These are phyloP conservation scores for Mesembryanthemum crystallinum DNA, from an alignment of 148 eudicot genomes.

Conservation along the genomic window DNA sequence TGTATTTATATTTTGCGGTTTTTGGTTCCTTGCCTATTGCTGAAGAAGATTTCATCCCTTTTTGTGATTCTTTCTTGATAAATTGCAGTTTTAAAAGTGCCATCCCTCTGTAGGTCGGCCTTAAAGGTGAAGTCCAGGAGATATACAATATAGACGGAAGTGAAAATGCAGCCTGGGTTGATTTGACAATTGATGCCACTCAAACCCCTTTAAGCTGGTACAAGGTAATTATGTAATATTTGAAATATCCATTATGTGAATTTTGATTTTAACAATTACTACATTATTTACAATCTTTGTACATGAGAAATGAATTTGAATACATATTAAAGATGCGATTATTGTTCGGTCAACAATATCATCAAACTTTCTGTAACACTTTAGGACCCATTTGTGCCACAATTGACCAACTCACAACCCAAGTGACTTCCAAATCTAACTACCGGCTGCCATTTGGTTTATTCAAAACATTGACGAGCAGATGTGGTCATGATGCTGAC, in stretches of 20 bases:
- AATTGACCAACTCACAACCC: no score
- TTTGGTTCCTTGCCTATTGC: conserved; percentile 2
- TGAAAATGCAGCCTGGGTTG: conserved; percentile 55
- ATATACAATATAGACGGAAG: conserved; percentile 44
- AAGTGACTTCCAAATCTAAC: no score
- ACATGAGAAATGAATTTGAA: not conserved
- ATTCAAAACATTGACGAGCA: no score
- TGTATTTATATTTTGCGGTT: not conserved
- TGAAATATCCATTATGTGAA: not conserved
- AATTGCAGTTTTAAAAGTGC: not conserved
- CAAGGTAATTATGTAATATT: conserved; percentile 48
- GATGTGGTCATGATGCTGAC: no score
- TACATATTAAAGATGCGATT: not conserved
- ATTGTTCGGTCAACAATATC: no score
- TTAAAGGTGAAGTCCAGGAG: conserved; percentile 72
- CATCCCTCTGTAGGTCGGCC: conserved; percentile 60
- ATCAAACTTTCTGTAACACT: no score
- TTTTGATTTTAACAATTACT: not conserved
- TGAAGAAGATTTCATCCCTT: not conserved
- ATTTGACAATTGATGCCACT: conserved; percentile 45
- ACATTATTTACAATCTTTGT: not conserved
- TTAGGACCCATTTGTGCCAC: no score
- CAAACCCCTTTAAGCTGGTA: conserved; percentile 72
- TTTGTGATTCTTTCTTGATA: not conserved
- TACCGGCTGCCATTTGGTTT: no score